These are phyloP conservation scores for Lactifluus pinguis DNA, from an alignment of 768 basidiomycete genomes.

Conservation along the genomic window DNA sequence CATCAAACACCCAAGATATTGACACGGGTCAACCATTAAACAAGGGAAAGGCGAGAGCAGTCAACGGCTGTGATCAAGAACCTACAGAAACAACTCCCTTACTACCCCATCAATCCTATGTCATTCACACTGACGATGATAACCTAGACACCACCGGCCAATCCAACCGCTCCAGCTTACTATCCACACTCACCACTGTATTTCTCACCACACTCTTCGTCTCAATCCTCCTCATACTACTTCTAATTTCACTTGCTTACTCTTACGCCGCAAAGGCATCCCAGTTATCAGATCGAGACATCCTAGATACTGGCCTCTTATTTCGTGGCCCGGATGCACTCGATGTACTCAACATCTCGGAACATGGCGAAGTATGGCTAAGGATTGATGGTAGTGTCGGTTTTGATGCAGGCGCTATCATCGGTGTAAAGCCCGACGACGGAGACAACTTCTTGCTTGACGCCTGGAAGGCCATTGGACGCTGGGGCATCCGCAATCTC, in stretches of 20 bases:
- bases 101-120: slow-evolving; percentile 34
- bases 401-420: slow-evolving; percentile 53
- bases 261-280: slow-evolving; percentile 55
- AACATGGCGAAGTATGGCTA: slow-evolving; percentile 50
- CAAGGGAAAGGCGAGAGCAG: slow-evolving; percentile 52
- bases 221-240: slow-evolving; percentile 37
- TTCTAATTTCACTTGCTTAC: slow-evolving; percentile 48
- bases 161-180: slow-evolving; percentile 24
- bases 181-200: slow-evolving; percentile 33
- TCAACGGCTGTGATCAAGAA: slow-evolving; percentile 17
- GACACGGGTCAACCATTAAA: slow-evolving; percentile 12
- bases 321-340: slow-evolving; percentile 53
- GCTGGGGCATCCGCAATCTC: slow-evolving; percentile 53
- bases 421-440: slow-evolving; percentile 43
- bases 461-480: slow-evolving; percentile 58
- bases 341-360: slow-evolving; percentile 53
- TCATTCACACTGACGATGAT: slow-evolving; percentile 20
- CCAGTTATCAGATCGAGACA: slow-evolving; percentile 44
- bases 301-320: slow-evolving; percentile 46
- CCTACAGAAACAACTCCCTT: slow-evolving; percentile 49
- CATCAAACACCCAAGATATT: not conserved
- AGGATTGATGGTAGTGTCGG: slow-evolving; percentile 49
- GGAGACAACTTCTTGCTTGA: slow-evolving; percentile 37
- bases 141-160: slow-evolving; percentile 19
- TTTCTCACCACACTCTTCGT: slow-evolving; percentile 50